Evolutionary conservation across 371 early-diverging fungal genomes (phyloP).

Genomic region (Lichtheimia corymbifera): DNA sequence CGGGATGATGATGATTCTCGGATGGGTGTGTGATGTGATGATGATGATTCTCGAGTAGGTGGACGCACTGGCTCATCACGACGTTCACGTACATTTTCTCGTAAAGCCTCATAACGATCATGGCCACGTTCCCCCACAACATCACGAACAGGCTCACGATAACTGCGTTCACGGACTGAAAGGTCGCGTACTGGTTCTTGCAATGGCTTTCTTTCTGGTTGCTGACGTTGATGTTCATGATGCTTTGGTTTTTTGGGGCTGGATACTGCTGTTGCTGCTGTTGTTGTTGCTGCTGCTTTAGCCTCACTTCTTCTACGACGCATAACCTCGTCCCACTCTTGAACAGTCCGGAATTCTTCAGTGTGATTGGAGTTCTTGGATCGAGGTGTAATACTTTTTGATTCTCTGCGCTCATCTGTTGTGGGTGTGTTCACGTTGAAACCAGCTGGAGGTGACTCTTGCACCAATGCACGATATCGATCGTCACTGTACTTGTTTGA

Average conservation of each 20-base stretch:
- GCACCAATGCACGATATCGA: slow-evolving; percentile 19
- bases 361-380: background rate
- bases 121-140: slow-evolving; percentile 1
- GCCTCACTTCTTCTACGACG: background rate
- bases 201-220: no score
- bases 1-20: no score
- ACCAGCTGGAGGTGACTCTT: slow-evolving; percentile 20
- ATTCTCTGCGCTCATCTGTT: slow-evolving; percentile 5
- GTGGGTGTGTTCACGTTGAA: slow-evolving; percentile 10
- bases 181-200: no score
- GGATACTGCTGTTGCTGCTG: background rate
- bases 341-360: background rate
- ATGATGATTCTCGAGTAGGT: no score
- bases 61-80: background rate
- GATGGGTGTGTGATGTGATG: no score
- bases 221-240: background rate
- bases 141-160: background rate
- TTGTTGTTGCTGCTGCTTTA: background rate
- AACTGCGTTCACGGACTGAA: background rate
- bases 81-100: no score
- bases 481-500: slow-evolving; percentile 11
- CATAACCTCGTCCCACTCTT: background rate
- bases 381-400: background rate
- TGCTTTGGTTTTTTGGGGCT: background rate
- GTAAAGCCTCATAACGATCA: no score